These are phyloP conservation scores for Murraya paniculata DNA, from an alignment of 345 rosid genomes.

Conservation along the genomic window DNA sequence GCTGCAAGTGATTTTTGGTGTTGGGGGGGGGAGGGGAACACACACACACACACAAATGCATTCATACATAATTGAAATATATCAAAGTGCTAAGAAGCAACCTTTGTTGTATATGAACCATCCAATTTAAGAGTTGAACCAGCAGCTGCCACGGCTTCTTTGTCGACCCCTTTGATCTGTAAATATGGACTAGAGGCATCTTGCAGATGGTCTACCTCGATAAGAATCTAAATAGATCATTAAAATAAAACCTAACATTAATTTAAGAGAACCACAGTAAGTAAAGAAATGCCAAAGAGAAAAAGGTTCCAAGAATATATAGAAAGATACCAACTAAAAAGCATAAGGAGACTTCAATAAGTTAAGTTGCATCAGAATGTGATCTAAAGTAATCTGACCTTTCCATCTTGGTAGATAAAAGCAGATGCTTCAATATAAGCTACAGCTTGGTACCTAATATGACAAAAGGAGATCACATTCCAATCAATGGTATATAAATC, in stretches of 20 bases:
- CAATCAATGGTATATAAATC: constrained; percentile 5
- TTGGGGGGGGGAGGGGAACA: too few relatives aligned
- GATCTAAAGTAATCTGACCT: constrained; percentile 40
- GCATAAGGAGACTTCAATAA: neutral
- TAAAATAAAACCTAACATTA: constrained; percentile 10
- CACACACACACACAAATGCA: neutral
- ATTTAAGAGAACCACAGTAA: neutral
- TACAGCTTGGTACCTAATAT: constrained; percentile 87
- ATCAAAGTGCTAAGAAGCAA: constrained; percentile 23
- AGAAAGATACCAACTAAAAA: neutral
- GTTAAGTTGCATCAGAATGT: neutral
- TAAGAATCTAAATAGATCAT: constrained; percentile 54
- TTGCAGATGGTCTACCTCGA: constrained; percentile 95
- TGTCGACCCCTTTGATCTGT: constrained; percentile 95
- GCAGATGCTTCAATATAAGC: constrained; percentile 98
- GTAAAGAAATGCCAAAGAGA: neutral
- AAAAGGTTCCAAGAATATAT: neutral
- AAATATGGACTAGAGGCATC: constrained; percentile 74
- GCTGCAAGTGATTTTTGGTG: neutral
- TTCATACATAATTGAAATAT: neutral
- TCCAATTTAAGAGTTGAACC: constrained; percentile 86
- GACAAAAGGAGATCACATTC: constrained; percentile 13
- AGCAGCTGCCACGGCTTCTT: constrained; percentile 89
- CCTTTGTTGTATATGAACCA: constrained; percentile 98
- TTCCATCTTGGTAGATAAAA: constrained; percentile 91